Conservation (phyloP, 106 monocot species). For the Phalaenopsis equestris region DNA sequence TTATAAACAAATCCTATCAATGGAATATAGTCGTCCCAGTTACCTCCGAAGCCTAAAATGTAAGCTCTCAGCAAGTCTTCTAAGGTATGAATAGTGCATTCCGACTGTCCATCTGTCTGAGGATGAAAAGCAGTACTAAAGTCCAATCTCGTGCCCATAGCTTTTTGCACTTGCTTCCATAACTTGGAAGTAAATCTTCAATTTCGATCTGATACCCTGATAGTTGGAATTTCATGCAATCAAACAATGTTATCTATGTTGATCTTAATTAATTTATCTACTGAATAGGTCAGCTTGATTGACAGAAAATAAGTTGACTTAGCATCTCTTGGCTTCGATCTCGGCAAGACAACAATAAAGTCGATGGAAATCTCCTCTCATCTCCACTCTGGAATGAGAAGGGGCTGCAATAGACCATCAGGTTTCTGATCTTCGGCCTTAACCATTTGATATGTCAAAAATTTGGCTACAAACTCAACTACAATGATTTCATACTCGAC, state of each 20-base stretch:
- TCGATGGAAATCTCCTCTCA: background rate
- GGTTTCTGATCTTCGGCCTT: background rate
- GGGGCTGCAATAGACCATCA: background rate
- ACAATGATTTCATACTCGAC: background rate
- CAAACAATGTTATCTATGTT: background rate
- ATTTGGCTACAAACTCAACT: background rate
- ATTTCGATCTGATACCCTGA: background rate
- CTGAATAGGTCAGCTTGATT: background rate
- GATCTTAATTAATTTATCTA: background rate
- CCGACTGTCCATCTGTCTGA: too few species aligned
- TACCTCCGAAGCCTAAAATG: background rate
- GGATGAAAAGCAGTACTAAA: background rate
- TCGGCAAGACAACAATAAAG: background rate
- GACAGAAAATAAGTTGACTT: background rate
- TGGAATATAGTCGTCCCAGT: too few species aligned
- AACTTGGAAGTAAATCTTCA: background rate
- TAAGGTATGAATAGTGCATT: too few species aligned
- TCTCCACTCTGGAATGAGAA: background rate
- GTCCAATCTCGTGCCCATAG: background rate
- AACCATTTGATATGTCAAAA: background rate
- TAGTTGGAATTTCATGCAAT: background rate
- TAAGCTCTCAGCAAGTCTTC: background rate
- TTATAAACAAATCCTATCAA: too few species aligned
- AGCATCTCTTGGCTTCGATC: background rate
- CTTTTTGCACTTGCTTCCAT: background rate